Evolutionary conservation across 1,284 basidiomycete species (phyloP), one percentile per base, ranked within the genome.

Genomic region (Moesziomyces antarcticus): DNA sequence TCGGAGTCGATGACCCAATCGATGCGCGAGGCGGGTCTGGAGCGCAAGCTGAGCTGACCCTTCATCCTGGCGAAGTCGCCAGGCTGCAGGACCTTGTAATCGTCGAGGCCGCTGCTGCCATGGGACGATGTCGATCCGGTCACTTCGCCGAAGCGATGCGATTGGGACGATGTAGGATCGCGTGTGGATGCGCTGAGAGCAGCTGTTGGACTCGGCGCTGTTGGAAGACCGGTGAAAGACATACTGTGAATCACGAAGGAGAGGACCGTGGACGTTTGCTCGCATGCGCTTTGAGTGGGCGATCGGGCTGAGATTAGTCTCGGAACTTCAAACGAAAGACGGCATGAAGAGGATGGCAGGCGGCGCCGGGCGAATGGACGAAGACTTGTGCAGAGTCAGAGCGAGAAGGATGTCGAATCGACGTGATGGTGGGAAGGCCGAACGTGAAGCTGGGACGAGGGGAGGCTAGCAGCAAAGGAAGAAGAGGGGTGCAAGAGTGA

Each of bases 21-120:
- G 35, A 52, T 48, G 48, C 48, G 55, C 20, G 63, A 72, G 24
- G 44, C 33, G 20, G 55, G 56, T 55, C 56, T 21, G 5, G 58
- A 62, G 5, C 56, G 56, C 35, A 63, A 37, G 7, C 35, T 57
- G 27, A 54, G 37, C 14, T 60, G 49, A 21, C 56, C 59, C 43
- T 67, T 67, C 47, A 47, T 35, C 35, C 70, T 48, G 22, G 37
- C 53, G 56, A 73, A 73, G 50, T 73, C 70, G 41, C 50, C 64
- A 0, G 70, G 70, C 16, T 58, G 59, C 8, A 73, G 70, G 5
- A 73, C 35, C n/a, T 27, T 50, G 56, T 56, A 56, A 33, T 67
- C 64, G 40, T 60, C 49, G 25, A 33, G 37, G n/a, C 22, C 41
- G 14, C 25, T 41, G 35, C 50, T 46, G 22, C 37, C 47, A 22